phyloP scores from a whole-genome alignment of 306 rosid genomes.

The Dalbergia oliveri region DNA sequence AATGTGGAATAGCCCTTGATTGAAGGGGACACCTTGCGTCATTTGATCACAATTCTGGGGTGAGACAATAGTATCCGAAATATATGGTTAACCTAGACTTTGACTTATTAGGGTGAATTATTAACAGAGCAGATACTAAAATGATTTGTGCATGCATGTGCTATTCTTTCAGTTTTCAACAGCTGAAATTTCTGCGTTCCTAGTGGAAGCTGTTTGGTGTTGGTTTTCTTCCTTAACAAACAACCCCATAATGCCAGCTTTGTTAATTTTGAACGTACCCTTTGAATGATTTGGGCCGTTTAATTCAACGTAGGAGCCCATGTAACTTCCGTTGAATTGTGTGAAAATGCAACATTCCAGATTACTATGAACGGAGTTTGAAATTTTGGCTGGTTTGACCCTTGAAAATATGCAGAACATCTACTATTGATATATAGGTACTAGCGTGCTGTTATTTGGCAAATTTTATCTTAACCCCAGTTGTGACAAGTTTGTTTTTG shows the following conservation, averaged over 20 bases:
- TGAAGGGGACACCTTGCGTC: conserved; percentile 48
- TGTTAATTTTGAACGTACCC: neutral
- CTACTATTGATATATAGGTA: neutral
- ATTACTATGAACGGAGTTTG: conserved; percentile 36
- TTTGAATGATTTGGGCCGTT: conserved; percentile 37
- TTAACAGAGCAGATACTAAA: conserved; percentile 15
- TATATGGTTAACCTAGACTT: conserved; percentile 46
- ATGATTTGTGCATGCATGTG: neutral
- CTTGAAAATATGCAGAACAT: conserved; percentile 8
- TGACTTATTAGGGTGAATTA: conserved; percentile 37
- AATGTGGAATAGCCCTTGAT: conserved; percentile 47
- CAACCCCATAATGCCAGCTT: neutral
- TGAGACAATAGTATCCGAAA: conserved; percentile 14
- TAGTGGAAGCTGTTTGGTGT: conserved; percentile 5
- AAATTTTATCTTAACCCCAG: neutral
- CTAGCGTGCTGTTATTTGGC: neutral
- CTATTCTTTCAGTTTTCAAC: conserved; percentile 35
- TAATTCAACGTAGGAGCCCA: conserved; percentile 28
- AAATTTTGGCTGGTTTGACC: conserved; percentile 40
- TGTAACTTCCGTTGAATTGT: conserved; percentile 3
- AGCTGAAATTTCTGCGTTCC: conserved; percentile 12
- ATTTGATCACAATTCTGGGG: conserved; percentile 36
- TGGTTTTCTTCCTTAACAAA: neutral
- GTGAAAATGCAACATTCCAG: conserved; percentile 18
- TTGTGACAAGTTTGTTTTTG: neutral